A percentile compares a stretch with the other conserved stretches of the same genome.
Conservation (phyloP, 495 filamentous ascomycete genomes). For the Xylaria telfairii region DNA sequence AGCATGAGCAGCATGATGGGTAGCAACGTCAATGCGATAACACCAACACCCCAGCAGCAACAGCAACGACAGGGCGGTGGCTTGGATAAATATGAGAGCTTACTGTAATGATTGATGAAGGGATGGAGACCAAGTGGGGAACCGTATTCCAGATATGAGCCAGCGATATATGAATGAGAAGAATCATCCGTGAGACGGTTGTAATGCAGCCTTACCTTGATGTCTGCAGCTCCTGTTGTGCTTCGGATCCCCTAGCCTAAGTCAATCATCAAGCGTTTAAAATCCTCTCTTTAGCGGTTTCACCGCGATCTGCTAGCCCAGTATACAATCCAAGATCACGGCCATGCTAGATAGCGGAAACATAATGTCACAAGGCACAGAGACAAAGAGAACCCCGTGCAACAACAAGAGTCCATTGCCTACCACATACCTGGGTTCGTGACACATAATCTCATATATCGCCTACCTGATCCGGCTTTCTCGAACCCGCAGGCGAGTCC, state of each 20-base stretch:
- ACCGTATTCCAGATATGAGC: not conserved
- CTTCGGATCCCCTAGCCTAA: not conserved
- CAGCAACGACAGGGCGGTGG: constrained; percentile 35
- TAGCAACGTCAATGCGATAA: constrained; percentile 28
- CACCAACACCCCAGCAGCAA: constrained; percentile 35
- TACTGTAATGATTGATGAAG: not conserved
- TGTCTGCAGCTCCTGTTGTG: not conserved
- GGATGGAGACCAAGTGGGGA: not conserved
- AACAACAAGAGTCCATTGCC: no score
- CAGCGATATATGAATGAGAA: not conserved
- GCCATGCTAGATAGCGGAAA: no score
- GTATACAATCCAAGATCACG: no score
- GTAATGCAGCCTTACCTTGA: not conserved
- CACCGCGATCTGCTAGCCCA: no score
- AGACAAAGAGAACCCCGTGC: no score
- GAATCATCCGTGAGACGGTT: not conserved
- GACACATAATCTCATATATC: no score
- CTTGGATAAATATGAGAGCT: constrained; percentile 6
- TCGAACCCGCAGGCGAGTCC: no score
- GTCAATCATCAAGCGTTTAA: no score
- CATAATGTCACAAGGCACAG: no score
- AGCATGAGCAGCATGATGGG: constrained; percentile 39
- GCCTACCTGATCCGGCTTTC: no score
- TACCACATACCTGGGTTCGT: no score
- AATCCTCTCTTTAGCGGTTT: no score